Evolutionary conservation across 331 rosid genomes (phyloP), one percentile per base, ranked within the genome.

Genomic region (Pyracantha coccinea): DNA sequence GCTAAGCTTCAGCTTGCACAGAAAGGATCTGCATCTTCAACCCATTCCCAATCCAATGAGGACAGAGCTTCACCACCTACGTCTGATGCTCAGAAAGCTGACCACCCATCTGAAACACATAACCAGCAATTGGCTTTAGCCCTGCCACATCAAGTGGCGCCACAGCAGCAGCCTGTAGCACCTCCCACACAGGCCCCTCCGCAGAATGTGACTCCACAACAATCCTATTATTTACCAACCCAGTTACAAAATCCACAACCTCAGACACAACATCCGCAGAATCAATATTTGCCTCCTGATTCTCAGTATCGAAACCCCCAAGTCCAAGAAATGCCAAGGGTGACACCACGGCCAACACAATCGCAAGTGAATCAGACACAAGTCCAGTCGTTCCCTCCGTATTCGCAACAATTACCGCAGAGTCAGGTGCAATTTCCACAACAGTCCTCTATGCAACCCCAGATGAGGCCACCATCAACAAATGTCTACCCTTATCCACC

Each of bases 71-170:
- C 90, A 7, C 87, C 90, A 25, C 70, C 83, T 24, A 75, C 81
- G 44, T 11, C 80, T 4, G 97, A 95, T 79, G 54, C 88, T 16
- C 88, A 85, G 65, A 90, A 86, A 77, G 59, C 79, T 35, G 97
- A 95, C 27, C 85, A 81, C 81, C 57, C 85, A 33, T 77, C 97
- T 68, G 97, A 92, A 19, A 59, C 90, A 20, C 78, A 80, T 77
- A 92, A 88, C 88, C 94, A 91, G 75, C 96, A 94, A 78, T 81
- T 95, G 81, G 97, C 97, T 78, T 93, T 95, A 64, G 93, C 97
- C 58, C 83, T 95, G 23, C 93, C 97, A 2, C 92, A 92, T 78
- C 97, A 92, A 77, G 84, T 92, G 32, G 77, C 80, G 3, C 89
- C 93, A 2, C 93, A 76, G 78, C 97, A 81, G 25, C 94, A 78